phyloP scores from a whole-genome alignment of 2,329 filamentous ascomycete genomes.

The Nigrospora sphaerica region DNA sequence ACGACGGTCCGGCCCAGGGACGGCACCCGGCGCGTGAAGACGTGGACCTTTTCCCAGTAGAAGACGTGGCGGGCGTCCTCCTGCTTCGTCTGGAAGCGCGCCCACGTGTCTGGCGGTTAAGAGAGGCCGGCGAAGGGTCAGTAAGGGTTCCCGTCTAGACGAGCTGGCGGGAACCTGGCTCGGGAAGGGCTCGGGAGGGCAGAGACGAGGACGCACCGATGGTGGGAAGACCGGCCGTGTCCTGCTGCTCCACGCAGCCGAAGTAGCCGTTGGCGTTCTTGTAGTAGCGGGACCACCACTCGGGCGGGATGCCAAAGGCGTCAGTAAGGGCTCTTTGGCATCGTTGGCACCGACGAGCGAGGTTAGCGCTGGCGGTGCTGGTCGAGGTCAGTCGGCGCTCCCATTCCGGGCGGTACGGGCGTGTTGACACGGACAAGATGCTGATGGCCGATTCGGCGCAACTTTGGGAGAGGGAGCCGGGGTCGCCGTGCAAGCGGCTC shows the following conservation, averaged over 20 bases:
- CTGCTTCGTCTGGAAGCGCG: conserved; percentile 22
- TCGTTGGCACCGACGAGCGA: conserved; percentile 16
- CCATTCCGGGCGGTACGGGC: not conserved
- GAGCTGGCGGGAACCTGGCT: not conserved
- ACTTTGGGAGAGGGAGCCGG: no score
- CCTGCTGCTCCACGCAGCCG: conserved; percentile 18
- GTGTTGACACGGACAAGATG: no score
- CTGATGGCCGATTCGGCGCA: no score
- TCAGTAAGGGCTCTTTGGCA: conserved; percentile 17
- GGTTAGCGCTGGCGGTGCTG: conserved; percentile 23
- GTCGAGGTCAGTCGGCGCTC: not conserved
- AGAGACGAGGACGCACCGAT: conserved; percentile 10
- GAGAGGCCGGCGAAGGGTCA: not conserved
- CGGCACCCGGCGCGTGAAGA: conserved; percentile 19
- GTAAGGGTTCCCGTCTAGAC: not conserved
- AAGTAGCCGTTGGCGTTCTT: conserved; percentile 31
- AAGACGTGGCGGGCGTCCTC: conserved; percentile 14
- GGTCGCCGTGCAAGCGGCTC: no score
- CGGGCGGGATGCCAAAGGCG: conserved; percentile 18
- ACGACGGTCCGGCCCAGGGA: conserved; percentile 15
- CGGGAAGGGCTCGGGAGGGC: no score
- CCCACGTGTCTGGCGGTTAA: conserved; percentile 24
- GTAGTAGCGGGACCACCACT: conserved; percentile 28
- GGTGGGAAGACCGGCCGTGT: conserved; percentile 4
- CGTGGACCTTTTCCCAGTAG: conserved; percentile 27